These are phyloP conservation scores for Ustilago shanxiensis DNA, from an alignment of 1,284 basidiomycete species.

Conservation along the genomic window DNA sequence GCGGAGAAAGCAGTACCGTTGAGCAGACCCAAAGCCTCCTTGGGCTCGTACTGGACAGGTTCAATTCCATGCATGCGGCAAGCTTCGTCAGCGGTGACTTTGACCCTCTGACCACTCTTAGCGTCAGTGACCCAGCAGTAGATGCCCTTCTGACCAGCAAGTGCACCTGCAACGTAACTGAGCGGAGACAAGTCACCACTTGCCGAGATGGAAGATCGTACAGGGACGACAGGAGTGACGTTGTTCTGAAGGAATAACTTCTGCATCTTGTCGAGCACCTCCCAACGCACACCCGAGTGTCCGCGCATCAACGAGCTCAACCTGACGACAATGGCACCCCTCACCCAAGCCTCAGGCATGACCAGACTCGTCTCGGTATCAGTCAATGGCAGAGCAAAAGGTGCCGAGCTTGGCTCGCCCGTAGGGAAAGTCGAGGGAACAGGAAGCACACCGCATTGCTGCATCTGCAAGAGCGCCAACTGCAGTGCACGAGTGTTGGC, in stretches of 20 bases:
- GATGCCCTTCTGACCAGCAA: conserved; percentile 58
- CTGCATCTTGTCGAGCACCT: conserved; percentile 83
- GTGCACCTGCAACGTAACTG: conserved; percentile 77
- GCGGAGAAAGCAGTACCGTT: conserved; percentile 87
- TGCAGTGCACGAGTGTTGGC: conserved; percentile 60
- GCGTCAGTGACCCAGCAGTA: conserved; percentile 47
- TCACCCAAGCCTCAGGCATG: conserved; percentile 85
- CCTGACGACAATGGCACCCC: conserved; percentile 85
- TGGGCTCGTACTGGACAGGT: conserved; percentile 80
- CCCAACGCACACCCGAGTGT: conserved; percentile 85
- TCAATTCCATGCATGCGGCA: conserved; percentile 75
- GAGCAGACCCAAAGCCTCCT: conserved; percentile 77
- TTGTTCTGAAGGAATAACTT: conserved; percentile 78
- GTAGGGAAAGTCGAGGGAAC: conserved; percentile 54
- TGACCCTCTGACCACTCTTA: conserved; percentile 41
- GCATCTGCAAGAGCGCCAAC: conserved; percentile 63
- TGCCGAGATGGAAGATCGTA: conserved; percentile 84
- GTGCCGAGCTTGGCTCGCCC: conserved; percentile 49
- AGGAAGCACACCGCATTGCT: conserved; percentile 63
- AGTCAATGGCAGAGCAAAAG: conserved; percentile 48
- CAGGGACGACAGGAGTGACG: conserved; percentile 84
- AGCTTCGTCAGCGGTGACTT: conserved; percentile 43
- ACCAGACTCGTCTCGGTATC: conserved; percentile 47
- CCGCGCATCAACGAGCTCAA: conserved; percentile 81
- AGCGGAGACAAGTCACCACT: conserved; percentile 75